Evolutionary conservation across 148 eudicot genomes (phyloP).

Genomic region (Arbutus unedo): DNA sequence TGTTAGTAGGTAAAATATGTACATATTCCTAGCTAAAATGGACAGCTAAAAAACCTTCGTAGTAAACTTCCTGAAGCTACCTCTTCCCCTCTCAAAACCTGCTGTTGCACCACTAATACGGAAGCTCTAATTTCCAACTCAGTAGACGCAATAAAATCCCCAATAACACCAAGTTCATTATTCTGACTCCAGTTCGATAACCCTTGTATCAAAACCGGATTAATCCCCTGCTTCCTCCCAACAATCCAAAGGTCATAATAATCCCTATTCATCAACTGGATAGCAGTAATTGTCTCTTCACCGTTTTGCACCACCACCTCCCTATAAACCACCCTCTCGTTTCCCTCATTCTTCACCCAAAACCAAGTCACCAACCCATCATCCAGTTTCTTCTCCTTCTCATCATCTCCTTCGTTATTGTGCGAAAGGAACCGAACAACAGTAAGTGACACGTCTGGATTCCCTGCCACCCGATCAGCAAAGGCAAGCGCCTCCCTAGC

Average conservation of each 20-base stretch:
- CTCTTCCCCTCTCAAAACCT: conserved; percentile 55
- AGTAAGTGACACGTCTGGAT: conserved; percentile 36
- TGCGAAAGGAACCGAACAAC: conserved; percentile 60
- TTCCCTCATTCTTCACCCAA: conserved; percentile 84
- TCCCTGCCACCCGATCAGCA: conserved; percentile 60
- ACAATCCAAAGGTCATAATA: conserved; percentile 71
- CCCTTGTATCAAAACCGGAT: conserved; percentile 54
- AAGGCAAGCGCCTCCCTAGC: conserved; percentile 65
- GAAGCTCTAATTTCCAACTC: conserved; percentile 53
- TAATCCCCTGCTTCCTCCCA: conserved; percentile 64
- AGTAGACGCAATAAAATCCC: conserved; percentile 57
- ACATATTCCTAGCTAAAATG: background rate
- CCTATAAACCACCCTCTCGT: conserved; percentile 49
- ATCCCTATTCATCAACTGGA: conserved; percentile 44
- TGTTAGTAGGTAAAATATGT: background rate
- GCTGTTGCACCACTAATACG: conserved; percentile 79
- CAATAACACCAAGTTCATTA: conserved; percentile 65
- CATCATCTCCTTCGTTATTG: conserved; percentile 41
- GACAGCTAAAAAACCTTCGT: conserved; percentile 1
- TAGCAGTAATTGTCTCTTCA: conserved; percentile 55
- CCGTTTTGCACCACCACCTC: conserved; percentile 76
- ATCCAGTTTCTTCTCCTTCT: conserved; percentile 72
- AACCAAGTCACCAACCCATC: conserved; percentile 84
- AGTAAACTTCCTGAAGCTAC: conserved; percentile 6
- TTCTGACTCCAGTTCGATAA: conserved; percentile 61